A percentile compares a stretch with the other conserved stretches of the same genome.
phyloP scores from a whole-genome alignment of 352 stramenopile genomes.

The Pythium guiyangense region DNA sequence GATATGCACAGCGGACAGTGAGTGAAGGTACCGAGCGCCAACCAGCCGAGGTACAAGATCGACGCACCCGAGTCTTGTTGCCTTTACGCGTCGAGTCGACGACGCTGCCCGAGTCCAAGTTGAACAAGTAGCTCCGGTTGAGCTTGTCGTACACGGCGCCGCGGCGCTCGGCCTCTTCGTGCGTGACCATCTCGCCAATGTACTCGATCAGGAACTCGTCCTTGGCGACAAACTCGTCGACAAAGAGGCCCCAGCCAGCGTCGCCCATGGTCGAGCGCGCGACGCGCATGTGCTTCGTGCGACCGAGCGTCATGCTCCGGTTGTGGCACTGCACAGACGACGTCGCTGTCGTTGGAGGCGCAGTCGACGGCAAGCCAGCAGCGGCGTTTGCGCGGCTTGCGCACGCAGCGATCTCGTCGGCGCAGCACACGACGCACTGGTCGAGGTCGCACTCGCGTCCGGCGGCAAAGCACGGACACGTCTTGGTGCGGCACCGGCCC shows the following conservation, averaged over 20 bases:
- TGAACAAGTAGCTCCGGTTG: conserved; percentile 92
- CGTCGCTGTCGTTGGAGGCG: conserved; percentile 12
- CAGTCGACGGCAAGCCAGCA: background rate
- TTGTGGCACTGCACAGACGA: conserved; percentile 41
- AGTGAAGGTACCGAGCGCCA: background rate
- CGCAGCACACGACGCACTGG: conserved; percentile 80
- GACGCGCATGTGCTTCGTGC: conserved; percentile 68
- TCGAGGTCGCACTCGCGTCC: conserved; percentile 93
- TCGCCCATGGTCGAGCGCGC: conserved; percentile 70
- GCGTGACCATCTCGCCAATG: conserved; percentile 91
- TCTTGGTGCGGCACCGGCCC: conserved; percentile 78
- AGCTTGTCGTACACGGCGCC: conserved; percentile 87
- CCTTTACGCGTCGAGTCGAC: conserved; percentile 93
- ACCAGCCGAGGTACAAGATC: background rate
- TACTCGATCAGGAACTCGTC: conserved; percentile 95
- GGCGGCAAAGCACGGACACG: conserved; percentile 88
- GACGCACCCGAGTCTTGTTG: conserved; percentile 89
- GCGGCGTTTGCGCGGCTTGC: background rate
- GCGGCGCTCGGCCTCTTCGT: conserved; percentile 88
- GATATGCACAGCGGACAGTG: background rate
- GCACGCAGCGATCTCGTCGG: conserved; percentile 33
- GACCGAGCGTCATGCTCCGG: conserved; percentile 43
- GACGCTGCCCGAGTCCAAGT: conserved; percentile 88
- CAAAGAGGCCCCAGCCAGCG: conserved; percentile 91
- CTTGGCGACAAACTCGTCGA: conserved; percentile 83